These are phyloP conservation scores for Candida easanensis DNA, from an alignment of 805 yeast species.

Conservation along the genomic window DNA sequence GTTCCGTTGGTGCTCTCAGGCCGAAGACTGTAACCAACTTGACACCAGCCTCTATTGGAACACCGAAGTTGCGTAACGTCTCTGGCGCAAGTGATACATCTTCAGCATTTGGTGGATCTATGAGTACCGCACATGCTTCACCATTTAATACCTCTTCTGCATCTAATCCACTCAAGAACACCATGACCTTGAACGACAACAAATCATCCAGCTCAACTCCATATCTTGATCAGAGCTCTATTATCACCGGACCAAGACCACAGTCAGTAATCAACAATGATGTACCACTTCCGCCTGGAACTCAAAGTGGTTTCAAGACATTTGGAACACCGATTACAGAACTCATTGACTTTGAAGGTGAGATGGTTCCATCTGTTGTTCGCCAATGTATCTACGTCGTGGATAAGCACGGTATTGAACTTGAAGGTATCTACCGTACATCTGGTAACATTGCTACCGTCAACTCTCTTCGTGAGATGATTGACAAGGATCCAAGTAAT, in stretches of 20 bases:
- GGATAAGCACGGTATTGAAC: constrained; percentile 77
- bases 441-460: constrained; percentile 77
- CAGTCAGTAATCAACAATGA: constrained; percentile 28
- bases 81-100: constrained; percentile 18
- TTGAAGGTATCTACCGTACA: constrained; percentile 88
- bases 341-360: constrained; percentile 77
- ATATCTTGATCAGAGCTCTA: constrained; percentile 17
- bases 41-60: constrained; percentile 1
- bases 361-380: constrained; percentile 88
- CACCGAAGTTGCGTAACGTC: constrained; percentile 11
- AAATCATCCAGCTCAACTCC: constrained; percentile 9
- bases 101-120: constrained; percentile 31
- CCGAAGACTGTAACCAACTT: constrained; percentile 6
- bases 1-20: constrained; percentile 18
- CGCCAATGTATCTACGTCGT: constrained; percentile 84
- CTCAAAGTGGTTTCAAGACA: constrained; percentile 41
- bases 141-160: constrained; percentile 5
- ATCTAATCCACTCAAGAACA: background rate
- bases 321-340: constrained; percentile 85
- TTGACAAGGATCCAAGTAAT: constrained; percentile 75
- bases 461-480: constrained; percentile 65
- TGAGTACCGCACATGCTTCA: constrained; percentile 3
- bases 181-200: background rate
- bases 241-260: constrained; percentile 29
- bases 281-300: constrained; percentile 28